Evolutionary conservation across 352 stramenopile species (phyloP).

Genomic region (Phytophthora kernoviae): DNA sequence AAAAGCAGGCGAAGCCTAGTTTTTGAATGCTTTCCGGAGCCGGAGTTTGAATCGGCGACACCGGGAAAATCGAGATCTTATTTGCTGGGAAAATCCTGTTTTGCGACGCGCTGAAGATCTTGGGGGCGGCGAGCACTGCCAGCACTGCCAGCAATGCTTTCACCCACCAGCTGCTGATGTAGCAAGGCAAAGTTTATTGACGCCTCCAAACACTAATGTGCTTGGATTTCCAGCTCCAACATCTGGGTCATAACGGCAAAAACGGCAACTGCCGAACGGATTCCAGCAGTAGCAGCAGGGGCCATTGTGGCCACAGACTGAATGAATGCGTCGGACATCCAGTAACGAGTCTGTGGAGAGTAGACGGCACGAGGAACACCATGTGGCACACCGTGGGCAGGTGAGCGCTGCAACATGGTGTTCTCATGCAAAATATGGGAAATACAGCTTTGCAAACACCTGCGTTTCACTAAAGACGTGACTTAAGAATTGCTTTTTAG

Average conservation of each 20-base stretch:
- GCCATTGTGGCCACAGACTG: too few species aligned
- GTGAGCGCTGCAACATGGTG: too few species aligned
- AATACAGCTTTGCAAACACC: neutral
- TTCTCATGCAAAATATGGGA: neutral
- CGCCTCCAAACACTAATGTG: too few species aligned
- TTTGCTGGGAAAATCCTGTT: neutral
- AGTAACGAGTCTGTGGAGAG: too few species aligned
- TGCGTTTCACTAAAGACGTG: neutral
- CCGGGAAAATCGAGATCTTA: neutral
- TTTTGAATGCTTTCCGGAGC: neutral
- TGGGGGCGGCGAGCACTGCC: neutral
- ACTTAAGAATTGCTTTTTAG: neutral
- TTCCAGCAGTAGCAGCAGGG: too few species aligned
- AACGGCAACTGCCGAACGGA: too few species aligned
- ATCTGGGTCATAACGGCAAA: too few species aligned
- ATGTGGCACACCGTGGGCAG: too few species aligned
- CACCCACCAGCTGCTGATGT: neutral
- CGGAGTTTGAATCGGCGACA: neutral
- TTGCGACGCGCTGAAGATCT: neutral
- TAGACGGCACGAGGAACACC: too few species aligned
- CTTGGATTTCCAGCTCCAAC: too few species aligned
- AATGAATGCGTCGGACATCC: too few species aligned
- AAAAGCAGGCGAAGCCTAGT: neutral
- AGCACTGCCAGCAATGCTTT: neutral
- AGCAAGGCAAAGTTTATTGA: too few species aligned